Evolutionary conservation across 1,284 basidiomycete genomes (phyloP).

Genomic region (Microbotryomycetes sp.): DNA sequence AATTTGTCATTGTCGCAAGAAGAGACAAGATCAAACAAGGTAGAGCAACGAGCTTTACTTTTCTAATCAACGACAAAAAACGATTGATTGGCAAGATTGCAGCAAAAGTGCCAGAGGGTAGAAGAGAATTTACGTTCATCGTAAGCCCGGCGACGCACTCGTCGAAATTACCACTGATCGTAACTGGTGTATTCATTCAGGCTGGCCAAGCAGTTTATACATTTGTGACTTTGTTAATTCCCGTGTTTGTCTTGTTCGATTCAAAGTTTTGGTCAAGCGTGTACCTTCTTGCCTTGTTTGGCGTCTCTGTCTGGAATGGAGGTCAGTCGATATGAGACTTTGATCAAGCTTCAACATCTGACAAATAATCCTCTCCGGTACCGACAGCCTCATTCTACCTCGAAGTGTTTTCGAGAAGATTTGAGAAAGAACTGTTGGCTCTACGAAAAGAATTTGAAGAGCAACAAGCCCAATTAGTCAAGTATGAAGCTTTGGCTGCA

Average conservation of each 20-base stretch:
- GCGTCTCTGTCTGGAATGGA: constrained; percentile 39
- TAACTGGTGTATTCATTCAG: constrained; percentile 16
- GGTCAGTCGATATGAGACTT: not conserved
- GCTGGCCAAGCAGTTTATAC: constrained; percentile 36
- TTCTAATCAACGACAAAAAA: constrained; percentile 37
- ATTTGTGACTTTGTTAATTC: constrained; percentile 36
- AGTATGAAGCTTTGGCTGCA: not conserved
- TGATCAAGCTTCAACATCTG: constrained; percentile 10
- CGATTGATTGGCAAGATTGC: constrained; percentile 35
- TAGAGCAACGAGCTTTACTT: constrained; percentile 39
- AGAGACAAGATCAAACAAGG: constrained; percentile 40
- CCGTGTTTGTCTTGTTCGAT: constrained; percentile 37
- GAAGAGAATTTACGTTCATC: constrained; percentile 36
- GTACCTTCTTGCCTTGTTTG: constrained; percentile 36
- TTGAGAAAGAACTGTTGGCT: constrained; percentile 36
- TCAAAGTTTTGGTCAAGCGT: constrained; percentile 34
- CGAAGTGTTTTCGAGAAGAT: constrained; percentile 35
- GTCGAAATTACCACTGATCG: too few species aligned
- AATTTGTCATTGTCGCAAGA: constrained; percentile 37
- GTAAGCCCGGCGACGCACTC: constrained; percentile 27
- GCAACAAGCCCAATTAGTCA: constrained; percentile 10
- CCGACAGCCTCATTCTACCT: constrained; percentile 14
- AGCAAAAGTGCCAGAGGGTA: constrained; percentile 27
- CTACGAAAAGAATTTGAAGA: constrained; percentile 37
- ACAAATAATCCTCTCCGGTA: not conserved